Evolutionary conservation across 2,329 filamentous ascomycete genomes (phyloP).

Genomic region (Cadophora luteo-olivacea): DNA sequence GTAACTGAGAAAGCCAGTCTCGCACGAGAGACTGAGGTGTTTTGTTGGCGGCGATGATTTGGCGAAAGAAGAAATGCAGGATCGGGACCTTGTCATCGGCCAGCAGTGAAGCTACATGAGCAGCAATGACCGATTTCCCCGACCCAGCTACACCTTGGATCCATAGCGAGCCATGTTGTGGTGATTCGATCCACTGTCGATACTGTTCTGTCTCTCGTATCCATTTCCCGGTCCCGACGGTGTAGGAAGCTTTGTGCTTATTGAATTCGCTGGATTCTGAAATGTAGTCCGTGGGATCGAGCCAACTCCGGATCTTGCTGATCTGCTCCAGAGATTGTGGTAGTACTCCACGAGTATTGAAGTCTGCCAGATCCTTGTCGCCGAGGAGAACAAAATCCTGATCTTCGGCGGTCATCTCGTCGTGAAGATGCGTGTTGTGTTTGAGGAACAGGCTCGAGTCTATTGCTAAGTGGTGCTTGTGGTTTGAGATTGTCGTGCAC

Average conservation of each 20-base stretch:
- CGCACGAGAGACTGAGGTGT: conserved; percentile 39
- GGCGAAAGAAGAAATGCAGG: conserved; percentile 48
- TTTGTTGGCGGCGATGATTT: conserved; percentile 47
- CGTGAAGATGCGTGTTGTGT: background rate
- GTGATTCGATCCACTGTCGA: conserved; percentile 32
- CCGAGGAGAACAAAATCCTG: conserved; percentile 23
- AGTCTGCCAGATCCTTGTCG: conserved; percentile 23
- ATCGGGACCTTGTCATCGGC: conserved; percentile 34
- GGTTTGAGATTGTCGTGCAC: background rate
- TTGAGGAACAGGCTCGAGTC: background rate
- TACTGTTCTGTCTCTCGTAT: conserved; percentile 30
- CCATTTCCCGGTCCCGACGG: conserved; percentile 29
- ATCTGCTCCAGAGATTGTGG: conserved; percentile 24
- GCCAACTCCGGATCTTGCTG: conserved; percentile 28
- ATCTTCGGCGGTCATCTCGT: conserved; percentile 4
- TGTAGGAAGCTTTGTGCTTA: conserved; percentile 27
- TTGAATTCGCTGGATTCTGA: conserved; percentile 30
- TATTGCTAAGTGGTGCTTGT: background rate
- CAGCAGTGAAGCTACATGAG: conserved; percentile 38
- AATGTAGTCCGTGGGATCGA: conserved; percentile 29
- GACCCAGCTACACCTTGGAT: conserved; percentile 49
- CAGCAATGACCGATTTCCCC: conserved; percentile 51
- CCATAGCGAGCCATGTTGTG: conserved; percentile 51
- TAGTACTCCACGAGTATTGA: conserved; percentile 20
- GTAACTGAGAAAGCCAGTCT: conserved; percentile 46